Percentiles rank a stretch among this genome's conserved stretches.
Evolutionary conservation across 75 land plant genomes (phyloP).

Genomic region (Pinus taeda): DNA sequence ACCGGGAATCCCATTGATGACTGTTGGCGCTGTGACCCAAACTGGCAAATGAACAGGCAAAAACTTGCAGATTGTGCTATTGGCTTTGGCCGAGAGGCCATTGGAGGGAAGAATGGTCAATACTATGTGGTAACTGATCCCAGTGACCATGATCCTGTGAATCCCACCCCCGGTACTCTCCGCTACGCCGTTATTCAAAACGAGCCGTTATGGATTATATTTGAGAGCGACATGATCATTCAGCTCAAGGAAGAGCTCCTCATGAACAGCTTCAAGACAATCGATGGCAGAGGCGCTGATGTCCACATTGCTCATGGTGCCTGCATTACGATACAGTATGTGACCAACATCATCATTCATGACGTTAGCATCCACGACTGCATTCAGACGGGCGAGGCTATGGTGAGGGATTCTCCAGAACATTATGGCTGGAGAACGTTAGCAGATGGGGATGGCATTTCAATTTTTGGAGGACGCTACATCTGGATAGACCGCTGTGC

Average conservation of each 20-base stretch:
- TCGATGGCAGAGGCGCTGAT: slow-evolving; percentile 47
- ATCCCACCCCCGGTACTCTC: slow-evolving; percentile 28
- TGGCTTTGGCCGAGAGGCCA: slow-evolving; percentile 27
- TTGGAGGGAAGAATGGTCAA: slow-evolving; percentile 23
- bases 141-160: slow-evolving; percentile 18
- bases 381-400: slow-evolving; percentile 31
- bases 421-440: slow-evolving; percentile 33
- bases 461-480: slow-evolving; percentile 29
- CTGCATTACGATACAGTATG: too few species aligned
- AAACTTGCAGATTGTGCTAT: slow-evolving; percentile 26
- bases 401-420: slow-evolving; percentile 28
- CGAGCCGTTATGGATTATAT: slow-evolving; percentile 74
- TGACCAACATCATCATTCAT: too few species aligned
- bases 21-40: not conserved
- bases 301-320: slow-evolving; percentile 24
- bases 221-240: slow-evolving; percentile 40
- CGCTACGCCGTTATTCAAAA: slow-evolving; percentile 63
- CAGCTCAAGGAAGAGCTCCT: slow-evolving; percentile 44
- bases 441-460: slow-evolving; percentile 50
- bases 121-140: slow-evolving; percentile 23
- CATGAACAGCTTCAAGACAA: slow-evolving; percentile 57
- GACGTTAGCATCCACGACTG: slow-evolving; percentile 32
- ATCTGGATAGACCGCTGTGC: slow-evolving; percentile 55
- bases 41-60: slow-evolving; percentile 3
- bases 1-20: not conserved